Conservation (phyloP, 2,329 filamentous ascomycete genomes). For the Chrysosporium keratinophilum region DNA sequence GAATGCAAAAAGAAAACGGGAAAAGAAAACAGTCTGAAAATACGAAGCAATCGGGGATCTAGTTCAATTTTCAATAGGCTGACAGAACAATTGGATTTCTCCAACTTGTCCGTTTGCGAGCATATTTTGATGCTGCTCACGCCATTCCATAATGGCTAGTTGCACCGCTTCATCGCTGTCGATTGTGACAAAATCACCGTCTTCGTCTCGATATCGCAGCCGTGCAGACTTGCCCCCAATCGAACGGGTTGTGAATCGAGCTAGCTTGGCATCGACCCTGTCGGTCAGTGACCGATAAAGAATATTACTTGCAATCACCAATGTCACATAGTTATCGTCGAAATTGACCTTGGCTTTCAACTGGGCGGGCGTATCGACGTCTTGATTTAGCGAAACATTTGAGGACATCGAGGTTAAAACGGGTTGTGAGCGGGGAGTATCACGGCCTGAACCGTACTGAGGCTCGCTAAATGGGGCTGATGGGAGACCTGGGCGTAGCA, state of each 20-base stretch:
- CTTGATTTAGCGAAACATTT: slow-evolving; percentile 27
- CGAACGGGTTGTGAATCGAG: slow-evolving; percentile 71
- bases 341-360: slow-evolving; percentile 94
- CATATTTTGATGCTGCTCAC: slow-evolving; percentile 58
- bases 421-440: slow-evolving; percentile 20
- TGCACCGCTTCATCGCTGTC: slow-evolving; percentile 94
- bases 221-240: slow-evolving; percentile 74
- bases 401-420: slow-evolving; percentile 20
- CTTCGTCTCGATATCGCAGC: slow-evolving; percentile 81
- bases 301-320: slow-evolving; percentile 95
- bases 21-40: background rate
- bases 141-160: slow-evolving; percentile 90
- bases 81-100: slow-evolving; percentile 81
- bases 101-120: slow-evolving; percentile 60
- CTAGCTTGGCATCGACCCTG: slow-evolving; percentile 89
- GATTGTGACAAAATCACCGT: slow-evolving; percentile 86
- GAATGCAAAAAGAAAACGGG: background rate
- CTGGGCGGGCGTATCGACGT: slow-evolving; percentile 53
- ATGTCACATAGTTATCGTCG: slow-evolving; percentile 79
- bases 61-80: slow-evolving; percentile 37
- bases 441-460: slow-evolving; percentile 21
- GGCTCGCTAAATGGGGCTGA: slow-evolving; percentile 32
- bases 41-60: background rate
- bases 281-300: slow-evolving; percentile 88
- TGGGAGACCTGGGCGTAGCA: slow-evolving; percentile 38